A percentile compares a stretch with the other conserved stretches of the same genome.
These are phyloP conservation scores for Fusarium zealandicum DNA, from an alignment of 2,329 filamentous ascomycete genomes.

Conservation along the genomic window DNA sequence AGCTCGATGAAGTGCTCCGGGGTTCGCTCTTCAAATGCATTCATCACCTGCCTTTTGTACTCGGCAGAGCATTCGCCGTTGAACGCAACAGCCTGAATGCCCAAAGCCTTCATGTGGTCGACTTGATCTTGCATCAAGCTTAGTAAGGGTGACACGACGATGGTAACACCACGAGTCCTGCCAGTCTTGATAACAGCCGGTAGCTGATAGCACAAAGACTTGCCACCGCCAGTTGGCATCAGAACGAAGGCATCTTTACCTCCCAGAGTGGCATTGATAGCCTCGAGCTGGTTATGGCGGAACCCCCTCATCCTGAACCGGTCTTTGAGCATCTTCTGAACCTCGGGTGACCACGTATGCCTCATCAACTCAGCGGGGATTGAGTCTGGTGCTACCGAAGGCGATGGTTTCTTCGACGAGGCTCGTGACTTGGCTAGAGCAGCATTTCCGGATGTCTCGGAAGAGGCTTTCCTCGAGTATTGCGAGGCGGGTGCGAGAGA, in stretches of 20 bases:
- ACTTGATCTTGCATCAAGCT: conserved; percentile 99
- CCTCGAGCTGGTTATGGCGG: conserved; percentile 88
- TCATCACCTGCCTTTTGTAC: conserved; percentile 71
- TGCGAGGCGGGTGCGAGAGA: conserved; percentile 35
- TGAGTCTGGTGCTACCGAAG: conserved; percentile 35
- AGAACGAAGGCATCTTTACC: conserved; percentile 93
- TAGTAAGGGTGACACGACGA: conserved; percentile 93
- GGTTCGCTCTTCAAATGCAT: conserved; percentile 64
- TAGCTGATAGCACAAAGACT: conserved; percentile 95
- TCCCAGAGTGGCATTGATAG: conserved; percentile 89
- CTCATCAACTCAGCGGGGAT: conserved; percentile 65
- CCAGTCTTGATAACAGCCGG: conserved; percentile 85
- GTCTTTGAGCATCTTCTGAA: conserved; percentile 80
- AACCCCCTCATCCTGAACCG: conserved; percentile 87
- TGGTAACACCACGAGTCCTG: conserved; percentile 82
- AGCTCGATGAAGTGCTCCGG: conserved; percentile 83
- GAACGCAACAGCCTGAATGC: conserved; percentile 81
- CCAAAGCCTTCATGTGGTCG: conserved; percentile 74
- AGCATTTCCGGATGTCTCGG: conserved; percentile 59
- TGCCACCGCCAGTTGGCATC: conserved; percentile 97
- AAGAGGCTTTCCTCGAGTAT: conserved; percentile 50
- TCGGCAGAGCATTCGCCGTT: conserved; percentile 76
- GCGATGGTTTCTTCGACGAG: conserved; percentile 44
- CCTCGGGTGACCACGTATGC: conserved; percentile 84
- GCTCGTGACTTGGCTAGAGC: conserved; percentile 44